phyloP scores from a whole-genome alignment of 2,329 filamentous ascomycete genomes.

The Orbilia quercus region DNA sequence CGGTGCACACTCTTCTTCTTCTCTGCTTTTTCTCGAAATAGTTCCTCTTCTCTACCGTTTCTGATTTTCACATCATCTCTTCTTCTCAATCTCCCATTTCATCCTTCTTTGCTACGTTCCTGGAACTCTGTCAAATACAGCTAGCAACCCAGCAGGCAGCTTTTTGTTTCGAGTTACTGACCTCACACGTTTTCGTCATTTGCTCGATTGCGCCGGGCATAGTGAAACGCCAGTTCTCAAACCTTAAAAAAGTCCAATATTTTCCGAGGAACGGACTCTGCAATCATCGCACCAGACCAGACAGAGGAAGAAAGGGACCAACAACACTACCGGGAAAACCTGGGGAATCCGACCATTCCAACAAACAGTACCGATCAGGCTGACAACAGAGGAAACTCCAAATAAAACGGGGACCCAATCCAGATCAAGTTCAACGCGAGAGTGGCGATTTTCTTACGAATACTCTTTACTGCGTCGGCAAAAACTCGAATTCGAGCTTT shows the following conservation, averaged over 20 bases:
- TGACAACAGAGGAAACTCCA: slow-evolving; percentile 27
- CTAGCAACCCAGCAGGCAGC: slow-evolving; percentile 35
- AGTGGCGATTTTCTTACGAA: slow-evolving; percentile 28
- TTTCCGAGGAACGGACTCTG: slow-evolving; percentile 41
- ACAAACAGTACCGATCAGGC: slow-evolving; percentile 15
- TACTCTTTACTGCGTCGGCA: slow-evolving; percentile 20
- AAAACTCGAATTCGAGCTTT: slow-evolving; percentile 34
- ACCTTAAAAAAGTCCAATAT: slow-evolving; percentile 50
- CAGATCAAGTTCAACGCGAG: slow-evolving; percentile 12
- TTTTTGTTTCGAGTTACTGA: slow-evolving; percentile 55
- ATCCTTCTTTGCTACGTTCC: slow-evolving; percentile 22
- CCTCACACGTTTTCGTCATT: slow-evolving; percentile 56
- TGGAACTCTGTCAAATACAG: slow-evolving; percentile 29
- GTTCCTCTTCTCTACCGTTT: slow-evolving; percentile 40
- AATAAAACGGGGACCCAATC: slow-evolving; percentile 11
- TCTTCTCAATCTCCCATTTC: slow-evolving; percentile 42
- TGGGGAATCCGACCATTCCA: slow-evolving; percentile 43
- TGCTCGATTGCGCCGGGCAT: slow-evolving; percentile 51
- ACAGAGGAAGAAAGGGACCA: slow-evolving; percentile 18
- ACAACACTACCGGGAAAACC: slow-evolving; percentile 32
- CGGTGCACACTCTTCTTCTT: slow-evolving; percentile 47
- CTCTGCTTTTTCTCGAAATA: slow-evolving; percentile 24
- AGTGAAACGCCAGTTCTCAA: slow-evolving; percentile 54
- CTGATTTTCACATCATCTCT: slow-evolving; percentile 34
- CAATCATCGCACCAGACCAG: slow-evolving; percentile 41